phyloP scores from a whole-genome alignment of 495 filamentous ascomycete species.

The Annulohypoxylon bovei region DNA sequence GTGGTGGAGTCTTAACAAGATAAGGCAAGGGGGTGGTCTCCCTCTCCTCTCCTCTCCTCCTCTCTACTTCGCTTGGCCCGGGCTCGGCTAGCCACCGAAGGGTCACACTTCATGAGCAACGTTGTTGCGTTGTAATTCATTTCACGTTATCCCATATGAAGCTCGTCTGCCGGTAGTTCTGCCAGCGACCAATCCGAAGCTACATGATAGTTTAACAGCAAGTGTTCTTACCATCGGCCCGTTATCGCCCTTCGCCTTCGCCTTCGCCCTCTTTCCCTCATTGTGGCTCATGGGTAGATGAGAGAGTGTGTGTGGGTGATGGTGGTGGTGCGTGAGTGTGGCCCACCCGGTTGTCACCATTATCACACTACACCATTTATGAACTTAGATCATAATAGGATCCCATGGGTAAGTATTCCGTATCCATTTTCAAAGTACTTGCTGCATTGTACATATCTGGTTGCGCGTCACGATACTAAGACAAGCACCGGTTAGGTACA shows the following conservation, averaged over 20 bases:
- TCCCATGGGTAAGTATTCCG: slow-evolving; percentile 6
- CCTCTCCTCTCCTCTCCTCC: background rate
- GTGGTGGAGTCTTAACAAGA: slow-evolving; percentile 36
- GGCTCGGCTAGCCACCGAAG: slow-evolving; percentile 31
- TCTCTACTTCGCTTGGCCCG: background rate
- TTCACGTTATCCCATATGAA: slow-evolving; percentile 44
- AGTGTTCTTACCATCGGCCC: slow-evolving; percentile 37
- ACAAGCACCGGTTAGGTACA: slow-evolving; percentile 20
- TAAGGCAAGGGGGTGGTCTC: slow-evolving; percentile 28
- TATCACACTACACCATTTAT: slow-evolving; percentile 27
- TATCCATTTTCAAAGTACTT: slow-evolving; percentile 1
- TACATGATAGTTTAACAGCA: slow-evolving; percentile 11
- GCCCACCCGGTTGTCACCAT: slow-evolving; percentile 40
- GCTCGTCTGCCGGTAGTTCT: slow-evolving; percentile 38
- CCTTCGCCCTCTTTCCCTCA: slow-evolving; percentile 6
- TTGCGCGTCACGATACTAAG: slow-evolving; percentile 35
- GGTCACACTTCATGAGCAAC: slow-evolving; percentile 37
- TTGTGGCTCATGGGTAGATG: background rate
- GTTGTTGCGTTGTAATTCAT: slow-evolving; percentile 31
- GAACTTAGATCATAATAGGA: slow-evolving; percentile 6
- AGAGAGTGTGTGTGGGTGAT: slow-evolving; percentile 1
- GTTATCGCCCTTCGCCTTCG: slow-evolving; percentile 31
- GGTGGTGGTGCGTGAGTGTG: background rate
- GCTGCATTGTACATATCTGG: slow-evolving; percentile 19
- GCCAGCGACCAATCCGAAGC: slow-evolving; percentile 37